These are phyloP conservation scores for Yamadazyma endophytica DNA, from an alignment of 805 yeast species.

Conservation along the genomic window DNA sequence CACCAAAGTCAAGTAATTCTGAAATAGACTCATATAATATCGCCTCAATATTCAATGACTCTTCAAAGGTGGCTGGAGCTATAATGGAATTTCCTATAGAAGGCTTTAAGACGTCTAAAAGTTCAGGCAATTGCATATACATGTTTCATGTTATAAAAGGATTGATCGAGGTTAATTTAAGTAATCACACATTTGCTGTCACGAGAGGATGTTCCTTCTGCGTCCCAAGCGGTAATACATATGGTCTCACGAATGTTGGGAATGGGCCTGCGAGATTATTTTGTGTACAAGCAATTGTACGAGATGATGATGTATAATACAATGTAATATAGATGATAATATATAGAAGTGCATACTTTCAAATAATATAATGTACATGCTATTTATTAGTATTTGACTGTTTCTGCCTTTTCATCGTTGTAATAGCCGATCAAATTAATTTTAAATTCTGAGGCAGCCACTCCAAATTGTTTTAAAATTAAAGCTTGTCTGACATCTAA, in stretches of 20 bases:
- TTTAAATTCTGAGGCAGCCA: conserved; percentile 88
- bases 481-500: conserved; percentile 90
- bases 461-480: conserved; percentile 90
- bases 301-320: conserved; percentile 5
- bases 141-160: conserved; percentile 77
- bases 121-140: conserved; percentile 64
- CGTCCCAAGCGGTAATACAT: conserved; percentile 73
- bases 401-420: conserved; percentile 50
- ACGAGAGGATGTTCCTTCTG: conserved; percentile 75
- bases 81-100: conserved; percentile 60
- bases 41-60: conserved; percentile 58
- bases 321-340: conserved; percentile 2
- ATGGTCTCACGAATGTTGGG: conserved; percentile 64
- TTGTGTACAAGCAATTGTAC: conserved; percentile 54
- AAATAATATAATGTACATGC: background rate
- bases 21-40: conserved; percentile 49
- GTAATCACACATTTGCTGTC: conserved; percentile 55
- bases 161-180: conserved; percentile 59
- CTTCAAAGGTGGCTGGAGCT: conserved; percentile 68
- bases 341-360: conserved; percentile 4
- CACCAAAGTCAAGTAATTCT: conserved; percentile 25
- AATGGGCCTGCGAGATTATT: conserved; percentile 57
- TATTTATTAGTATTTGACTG: conserved; percentile 18
- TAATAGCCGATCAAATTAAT: conserved; percentile 77
- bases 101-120: conserved; percentile 55